Evolutionary conservation across 805 yeast genomes (phyloP).

Genomic region (Metschnikowia colocasiae): DNA sequence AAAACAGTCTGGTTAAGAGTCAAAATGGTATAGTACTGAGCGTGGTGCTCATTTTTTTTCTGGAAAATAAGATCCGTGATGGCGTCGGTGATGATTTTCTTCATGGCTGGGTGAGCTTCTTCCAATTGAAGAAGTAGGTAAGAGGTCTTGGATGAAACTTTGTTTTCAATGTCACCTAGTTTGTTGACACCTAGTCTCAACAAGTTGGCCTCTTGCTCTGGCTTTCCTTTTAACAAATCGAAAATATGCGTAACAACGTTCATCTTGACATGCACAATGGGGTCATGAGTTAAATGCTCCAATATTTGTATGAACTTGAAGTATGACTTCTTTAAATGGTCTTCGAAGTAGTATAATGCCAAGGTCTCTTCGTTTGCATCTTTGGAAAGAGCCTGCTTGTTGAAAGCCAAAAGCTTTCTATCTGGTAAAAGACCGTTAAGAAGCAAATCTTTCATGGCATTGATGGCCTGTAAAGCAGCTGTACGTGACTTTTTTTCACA

Average conservation of each 20-base stretch:
- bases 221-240: constrained; percentile 76
- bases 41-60: constrained; percentile 74
- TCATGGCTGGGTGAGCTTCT: constrained; percentile 96
- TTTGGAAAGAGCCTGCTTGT: constrained; percentile 60
- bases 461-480: constrained; percentile 85
- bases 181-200: constrained; percentile 88
- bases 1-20: constrained; percentile 92
- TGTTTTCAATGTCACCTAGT: constrained; percentile 87
- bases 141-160: constrained; percentile 86
- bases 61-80: constrained; percentile 78
- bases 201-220: constrained; percentile 94
- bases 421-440: constrained; percentile 82
- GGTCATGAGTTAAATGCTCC: constrained; percentile 83
- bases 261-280: constrained; percentile 82
- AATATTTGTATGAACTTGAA: constrained; percentile 73
- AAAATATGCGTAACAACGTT: constrained; percentile 73
- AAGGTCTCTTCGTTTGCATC: constrained; percentile 45
- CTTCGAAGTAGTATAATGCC: constrained; percentile 82
- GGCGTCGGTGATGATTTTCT: constrained; percentile 69
- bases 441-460: constrained; percentile 85
- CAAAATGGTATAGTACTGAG: constrained; percentile 81
- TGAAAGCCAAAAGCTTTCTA: constrained; percentile 75
- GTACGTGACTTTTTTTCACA: constrained; percentile 91
- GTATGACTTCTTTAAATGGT: constrained; percentile 71
- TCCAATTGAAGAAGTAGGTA: constrained; percentile 73